These are phyloP conservation scores for Dryas alaskensis DNA, from an alignment of 306 rosid genomes.

Conservation along the genomic window DNA sequence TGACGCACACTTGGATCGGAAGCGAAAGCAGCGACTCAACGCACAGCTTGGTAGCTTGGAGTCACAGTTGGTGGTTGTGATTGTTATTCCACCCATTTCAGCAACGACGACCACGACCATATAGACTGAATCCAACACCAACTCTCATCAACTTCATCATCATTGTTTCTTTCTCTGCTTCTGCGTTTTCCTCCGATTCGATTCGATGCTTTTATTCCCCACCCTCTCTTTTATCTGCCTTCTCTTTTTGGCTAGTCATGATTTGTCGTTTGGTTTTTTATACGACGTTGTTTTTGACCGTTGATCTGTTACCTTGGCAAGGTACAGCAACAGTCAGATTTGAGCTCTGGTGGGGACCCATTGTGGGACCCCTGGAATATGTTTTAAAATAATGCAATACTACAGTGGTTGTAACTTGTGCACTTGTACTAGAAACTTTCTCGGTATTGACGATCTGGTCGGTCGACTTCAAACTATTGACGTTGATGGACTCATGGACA, in stretches of 20 bases:
- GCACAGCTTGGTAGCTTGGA: constrained; percentile 34
- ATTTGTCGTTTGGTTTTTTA: constrained; percentile 14
- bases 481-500: no score
- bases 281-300: constrained; percentile 19
- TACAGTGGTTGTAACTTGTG: not conserved
- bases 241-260: constrained; percentile 1
- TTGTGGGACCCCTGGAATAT: not conserved
- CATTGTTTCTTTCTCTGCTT: constrained; percentile 20
- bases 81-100: constrained; percentile 53
- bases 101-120: constrained; percentile 20
- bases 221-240: constrained; percentile 7
- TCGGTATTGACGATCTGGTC: not conserved
- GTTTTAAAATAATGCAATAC: no score
- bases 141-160: constrained; percentile 37
- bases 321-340: constrained; percentile 5
- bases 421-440: not conserved
- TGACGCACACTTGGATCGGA: constrained; percentile 63
- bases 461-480: not conserved
- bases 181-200: not conserved
- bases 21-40: constrained; percentile 63
- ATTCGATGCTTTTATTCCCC: constrained; percentile 47
- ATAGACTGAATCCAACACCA: constrained; percentile 22
- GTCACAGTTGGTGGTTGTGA: constrained; percentile 33
- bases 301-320: constrained; percentile 1
- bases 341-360: not conserved